Evolutionary conservation across 805 yeast genomes (phyloP).

Genomic region (Kuraishia capsulata): DNA sequence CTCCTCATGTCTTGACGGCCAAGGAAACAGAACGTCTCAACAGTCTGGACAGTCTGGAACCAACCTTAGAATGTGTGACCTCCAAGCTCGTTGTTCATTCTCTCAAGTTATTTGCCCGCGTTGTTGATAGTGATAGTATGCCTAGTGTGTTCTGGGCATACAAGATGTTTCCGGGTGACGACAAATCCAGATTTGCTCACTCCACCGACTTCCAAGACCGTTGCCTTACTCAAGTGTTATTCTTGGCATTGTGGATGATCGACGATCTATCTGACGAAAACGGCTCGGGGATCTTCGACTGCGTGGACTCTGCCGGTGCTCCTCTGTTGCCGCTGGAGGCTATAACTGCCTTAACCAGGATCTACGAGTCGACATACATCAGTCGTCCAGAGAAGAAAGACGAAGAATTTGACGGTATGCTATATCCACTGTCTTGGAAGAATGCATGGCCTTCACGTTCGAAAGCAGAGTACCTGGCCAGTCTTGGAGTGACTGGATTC

Average conservation of each 20-base stretch:
- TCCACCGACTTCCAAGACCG: too few relatives aligned
- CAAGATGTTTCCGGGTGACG: too few relatives aligned
- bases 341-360: background rate
- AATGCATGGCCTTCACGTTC: constrained; percentile 31
- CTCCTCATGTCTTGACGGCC: background rate
- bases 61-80: constrained; percentile 14
- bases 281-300: background rate
- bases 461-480: constrained; percentile 21
- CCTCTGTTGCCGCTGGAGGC: background rate
- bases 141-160: too few relatives aligned
- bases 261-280: background rate
- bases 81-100: constrained; percentile 13
- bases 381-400: constrained; percentile 16
- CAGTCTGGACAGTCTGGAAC: constrained; percentile 13
- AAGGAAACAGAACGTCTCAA: background rate
- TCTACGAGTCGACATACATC: background rate
- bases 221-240: background rate
- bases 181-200: too few relatives aligned
- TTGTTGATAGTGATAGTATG: too few relatives aligned
- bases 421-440: constrained; percentile 26
- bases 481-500: constrained; percentile 20
- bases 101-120: background rate
- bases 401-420: constrained; percentile 23
- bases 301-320: background rate
- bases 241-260: background rate